phyloP scores from a whole-genome alignment of 2,329 filamentous ascomycete species.

The Paracoccidioides lutzii region DNA sequence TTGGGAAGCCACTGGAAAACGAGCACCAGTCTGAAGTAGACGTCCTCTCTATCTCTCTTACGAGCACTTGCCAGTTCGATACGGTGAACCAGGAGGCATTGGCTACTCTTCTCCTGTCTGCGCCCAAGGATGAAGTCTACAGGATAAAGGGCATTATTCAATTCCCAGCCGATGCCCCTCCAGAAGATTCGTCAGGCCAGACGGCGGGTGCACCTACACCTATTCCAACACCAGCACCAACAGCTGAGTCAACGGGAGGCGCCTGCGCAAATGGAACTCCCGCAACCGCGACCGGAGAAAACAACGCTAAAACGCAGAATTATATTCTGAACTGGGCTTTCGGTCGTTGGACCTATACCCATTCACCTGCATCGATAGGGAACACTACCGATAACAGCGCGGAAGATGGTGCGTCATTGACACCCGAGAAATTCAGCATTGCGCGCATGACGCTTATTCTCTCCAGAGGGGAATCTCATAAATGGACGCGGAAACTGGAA shows the following conservation, averaged over 20 bases:
- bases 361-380: slow-evolving; percentile 29
- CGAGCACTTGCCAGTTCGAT: slow-evolving; percentile 31
- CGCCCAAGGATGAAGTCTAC: slow-evolving; percentile 89
- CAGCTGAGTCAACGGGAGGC: neutral
- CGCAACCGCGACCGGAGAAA: neutral
- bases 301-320: slow-evolving; percentile 26
- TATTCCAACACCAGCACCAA: slow-evolving; percentile 3
- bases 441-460: slow-evolving; percentile 35
- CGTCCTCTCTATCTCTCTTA: slow-evolving; percentile 69
- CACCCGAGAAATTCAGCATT: slow-evolving; percentile 13
- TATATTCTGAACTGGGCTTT: slow-evolving; percentile 99
- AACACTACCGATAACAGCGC: slow-evolving; percentile 13
- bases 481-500: slow-evolving; percentile 39
- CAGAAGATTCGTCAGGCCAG: slow-evolving; percentile 36
- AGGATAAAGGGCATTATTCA: slow-evolving; percentile 69
- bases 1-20: slow-evolving; percentile 26
- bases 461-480: slow-evolving; percentile 34
- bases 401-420: neutral
- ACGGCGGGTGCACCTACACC: slow-evolving; percentile 22
- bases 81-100: slow-evolving; percentile 49
- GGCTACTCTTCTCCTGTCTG: slow-evolving; percentile 50
- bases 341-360: slow-evolving; percentile 83
- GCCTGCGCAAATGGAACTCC: neutral
- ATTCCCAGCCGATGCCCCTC: slow-evolving; percentile 26
- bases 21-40: slow-evolving; percentile 78